Evolutionary conservation across 2,329 filamentous ascomycete genomes (phyloP).

Genomic region (Cladosporium sp.): DNA sequence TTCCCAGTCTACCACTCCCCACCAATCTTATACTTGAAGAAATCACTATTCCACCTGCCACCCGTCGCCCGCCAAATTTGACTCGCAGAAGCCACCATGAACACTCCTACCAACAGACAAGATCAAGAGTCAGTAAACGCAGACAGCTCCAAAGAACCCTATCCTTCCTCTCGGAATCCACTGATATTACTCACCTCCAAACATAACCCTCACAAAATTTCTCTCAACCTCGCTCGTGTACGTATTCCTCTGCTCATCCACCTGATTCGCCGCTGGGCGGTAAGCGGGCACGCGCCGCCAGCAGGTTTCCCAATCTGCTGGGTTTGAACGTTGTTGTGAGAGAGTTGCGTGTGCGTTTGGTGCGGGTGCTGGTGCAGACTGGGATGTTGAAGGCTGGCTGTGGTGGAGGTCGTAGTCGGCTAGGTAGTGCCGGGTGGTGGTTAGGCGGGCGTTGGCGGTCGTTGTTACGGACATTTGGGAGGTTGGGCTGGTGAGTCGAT

Average conservation of each 20-base stretch:
- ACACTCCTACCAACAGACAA: conserved; percentile 15
- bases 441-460: conserved; percentile 36
- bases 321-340: conserved; percentile 23
- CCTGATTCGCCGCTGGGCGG: conserved; percentile 41
- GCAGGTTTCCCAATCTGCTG: conserved; percentile 43
- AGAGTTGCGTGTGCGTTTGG: conserved; percentile 26
- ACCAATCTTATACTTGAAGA: conserved; percentile 50
- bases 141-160: conserved; percentile 38
- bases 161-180: too few relatives aligned
- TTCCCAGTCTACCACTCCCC: conserved; percentile 39
- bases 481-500: too few relatives aligned
- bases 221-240: conserved; percentile 43
- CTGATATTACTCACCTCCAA: conserved; percentile 39
- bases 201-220: conserved; percentile 48
- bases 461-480: conserved; percentile 42
- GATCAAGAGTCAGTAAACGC: too few relatives aligned
- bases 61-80: conserved; percentile 48
- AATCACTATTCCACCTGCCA: conserved; percentile 44
- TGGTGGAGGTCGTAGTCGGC: conserved; percentile 46
- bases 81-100: conserved; percentile 28
- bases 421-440: conserved; percentile 33
- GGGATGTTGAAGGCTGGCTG: conserved; percentile 21
- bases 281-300: conserved; percentile 46
- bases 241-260: conserved; percentile 41
- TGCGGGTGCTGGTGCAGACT: conserved; percentile 27